A percentile compares a stretch with the other conserved stretches of the same genome.
phyloP scores from a whole-genome alignment of 306 rosid species.

The Luffa aegyptiaca region DNA sequence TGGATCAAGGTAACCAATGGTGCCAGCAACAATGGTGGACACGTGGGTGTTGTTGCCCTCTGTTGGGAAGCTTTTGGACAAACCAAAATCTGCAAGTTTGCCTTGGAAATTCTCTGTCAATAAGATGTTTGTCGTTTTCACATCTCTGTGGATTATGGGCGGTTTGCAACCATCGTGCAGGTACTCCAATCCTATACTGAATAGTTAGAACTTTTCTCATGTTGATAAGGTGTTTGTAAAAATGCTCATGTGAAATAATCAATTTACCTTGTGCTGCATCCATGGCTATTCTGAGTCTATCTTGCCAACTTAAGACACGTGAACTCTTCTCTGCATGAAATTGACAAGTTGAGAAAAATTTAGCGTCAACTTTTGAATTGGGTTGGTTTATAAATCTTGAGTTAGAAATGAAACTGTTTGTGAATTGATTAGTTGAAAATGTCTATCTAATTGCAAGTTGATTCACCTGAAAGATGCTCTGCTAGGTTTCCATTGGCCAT shows the following conservation, averaged over 20 bases:
- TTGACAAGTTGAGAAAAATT: not conserved
- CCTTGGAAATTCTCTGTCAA: constrained; percentile 9
- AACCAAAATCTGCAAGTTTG: constrained; percentile 30
- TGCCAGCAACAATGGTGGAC: constrained; percentile 3
- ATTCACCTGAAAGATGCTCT: constrained; percentile 3
- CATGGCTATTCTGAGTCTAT: constrained; percentile 12
- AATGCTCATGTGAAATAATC: not conserved
- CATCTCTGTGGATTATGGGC: constrained; percentile 27
- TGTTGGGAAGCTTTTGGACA: constrained; percentile 7
- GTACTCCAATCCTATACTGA: constrained; percentile 17
- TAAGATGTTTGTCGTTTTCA: constrained; percentile 7
- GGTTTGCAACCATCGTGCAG: constrained; percentile 40
- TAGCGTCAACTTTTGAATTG: not conserved
- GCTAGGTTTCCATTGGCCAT: constrained; percentile 21
- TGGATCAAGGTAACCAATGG: constrained; percentile 20
- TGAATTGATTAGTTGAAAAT: not conserved
- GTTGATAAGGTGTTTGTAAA: not conserved
- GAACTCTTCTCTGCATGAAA: not conserved
- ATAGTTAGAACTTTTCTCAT: not conserved
- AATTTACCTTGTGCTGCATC: constrained; percentile 20
- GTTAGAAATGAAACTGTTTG: not conserved
- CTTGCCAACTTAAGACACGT: constrained; percentile 11
- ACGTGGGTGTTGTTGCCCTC: not conserved
- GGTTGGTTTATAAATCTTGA: not conserved
- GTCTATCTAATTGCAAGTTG: not conserved